phyloP scores from a whole-genome alignment of 129 eudicot genomes.

The Rutidosis leptorrhynchoides region DNA sequence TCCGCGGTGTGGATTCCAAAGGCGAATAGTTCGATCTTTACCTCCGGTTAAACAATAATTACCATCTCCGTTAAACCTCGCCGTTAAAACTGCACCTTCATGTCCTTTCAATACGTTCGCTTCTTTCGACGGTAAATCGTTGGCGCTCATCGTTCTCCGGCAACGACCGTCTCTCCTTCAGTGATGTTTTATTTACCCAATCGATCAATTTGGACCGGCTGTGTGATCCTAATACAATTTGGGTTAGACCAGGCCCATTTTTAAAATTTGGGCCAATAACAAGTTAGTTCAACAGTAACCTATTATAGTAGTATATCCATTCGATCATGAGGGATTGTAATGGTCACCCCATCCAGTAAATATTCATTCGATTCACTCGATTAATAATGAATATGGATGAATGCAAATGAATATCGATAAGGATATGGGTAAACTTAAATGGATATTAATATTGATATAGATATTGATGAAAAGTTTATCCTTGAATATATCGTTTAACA shows the following conservation, averaged over 20 bases:
- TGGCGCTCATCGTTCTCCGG: constrained; percentile 48
- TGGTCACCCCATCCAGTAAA: no score
- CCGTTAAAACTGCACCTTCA: constrained; percentile 95
- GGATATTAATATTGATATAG: no score
- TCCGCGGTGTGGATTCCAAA: constrained; percentile 99
- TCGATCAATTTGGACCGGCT: background rate
- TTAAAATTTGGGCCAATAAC: background rate
- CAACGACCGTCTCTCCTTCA: constrained; percentile 13
- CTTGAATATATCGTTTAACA: no score
- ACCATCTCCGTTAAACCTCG: constrained; percentile 82
- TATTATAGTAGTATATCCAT: no score
- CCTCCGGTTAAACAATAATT: constrained; percentile 89
- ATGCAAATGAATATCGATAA: no score
- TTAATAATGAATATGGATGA: no score
- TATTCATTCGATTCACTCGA: no score
- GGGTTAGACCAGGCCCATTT: background rate
- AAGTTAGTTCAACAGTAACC: background rate
- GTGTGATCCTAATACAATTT: background rate
- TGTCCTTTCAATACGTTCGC: constrained; percentile 77
- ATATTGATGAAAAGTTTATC: no score
- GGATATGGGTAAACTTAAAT: no score
- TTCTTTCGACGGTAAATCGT: constrained; percentile 61
- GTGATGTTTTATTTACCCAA: background rate
- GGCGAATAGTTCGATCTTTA: constrained; percentile 95
- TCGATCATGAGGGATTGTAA: no score